These are phyloP conservation scores for Blepharisma japonicum DNA, from an alignment of 73 alveolate species.

Conservation along the genomic window DNA sequence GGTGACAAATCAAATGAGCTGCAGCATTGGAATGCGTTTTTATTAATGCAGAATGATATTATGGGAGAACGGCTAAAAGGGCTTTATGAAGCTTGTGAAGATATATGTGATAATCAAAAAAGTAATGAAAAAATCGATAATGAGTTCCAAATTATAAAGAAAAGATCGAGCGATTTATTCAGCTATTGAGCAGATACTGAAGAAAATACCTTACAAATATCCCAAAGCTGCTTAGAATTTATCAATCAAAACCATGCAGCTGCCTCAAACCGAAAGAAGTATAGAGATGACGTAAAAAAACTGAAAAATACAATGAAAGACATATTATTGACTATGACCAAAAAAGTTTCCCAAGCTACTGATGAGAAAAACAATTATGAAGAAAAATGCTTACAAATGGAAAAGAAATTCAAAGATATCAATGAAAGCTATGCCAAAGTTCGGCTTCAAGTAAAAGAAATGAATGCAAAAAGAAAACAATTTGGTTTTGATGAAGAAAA, in stretches of 20 bases:
- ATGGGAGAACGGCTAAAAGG: conserved; percentile 23
- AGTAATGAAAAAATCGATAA: background rate
- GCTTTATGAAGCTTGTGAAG: background rate
- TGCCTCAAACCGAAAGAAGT: background rate
- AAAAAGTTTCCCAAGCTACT: background rate
- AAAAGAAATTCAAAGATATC: background rate
- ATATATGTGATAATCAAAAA: background rate
- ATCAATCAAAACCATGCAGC: background rate
- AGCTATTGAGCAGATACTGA: background rate
- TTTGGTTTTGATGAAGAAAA: conserved; percentile 34
- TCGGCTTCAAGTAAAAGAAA: background rate
- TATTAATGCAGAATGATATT: conserved; percentile 29
- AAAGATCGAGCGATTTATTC: background rate
- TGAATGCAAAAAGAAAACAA: conserved; percentile 15
- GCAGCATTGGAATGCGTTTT: conserved; percentile 42
- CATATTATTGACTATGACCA: background rate
- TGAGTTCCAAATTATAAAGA: background rate
- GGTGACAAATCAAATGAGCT: conserved; percentile 41
- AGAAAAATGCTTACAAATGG: background rate
- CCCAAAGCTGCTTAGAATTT: background rate
- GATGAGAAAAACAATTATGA: background rate
- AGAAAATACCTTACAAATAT: background rate
- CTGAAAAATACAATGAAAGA: background rate
- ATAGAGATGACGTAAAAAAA: background rate
- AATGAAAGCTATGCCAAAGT: conserved; percentile 13